phyloP scores from a whole-genome alignment of 1,139 yeast species.

The Hansenula sp. region DNA sequence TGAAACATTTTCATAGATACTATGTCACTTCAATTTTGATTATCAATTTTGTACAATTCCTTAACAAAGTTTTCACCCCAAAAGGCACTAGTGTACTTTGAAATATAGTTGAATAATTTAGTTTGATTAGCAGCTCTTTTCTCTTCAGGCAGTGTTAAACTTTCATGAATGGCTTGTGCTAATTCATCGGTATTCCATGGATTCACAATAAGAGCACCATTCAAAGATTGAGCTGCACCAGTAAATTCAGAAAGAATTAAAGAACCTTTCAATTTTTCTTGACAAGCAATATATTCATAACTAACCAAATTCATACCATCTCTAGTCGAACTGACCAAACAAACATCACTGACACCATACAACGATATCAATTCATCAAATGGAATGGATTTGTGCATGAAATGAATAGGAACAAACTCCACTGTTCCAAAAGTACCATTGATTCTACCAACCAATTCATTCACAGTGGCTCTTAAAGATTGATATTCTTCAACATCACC shows the following conservation, averaged over 20 bases:
- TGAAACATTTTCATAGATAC: too few species aligned
- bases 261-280: conserved; percentile 79
- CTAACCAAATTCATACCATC: conserved; percentile 98
- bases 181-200: conserved; percentile 99
- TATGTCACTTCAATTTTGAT: conserved; percentile 1
- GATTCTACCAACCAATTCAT: conserved; percentile 93
- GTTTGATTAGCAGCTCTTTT: conserved; percentile 74
- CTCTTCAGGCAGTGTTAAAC: conserved; percentile 80
- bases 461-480: conserved; percentile 86
- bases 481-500: conserved; percentile 99
- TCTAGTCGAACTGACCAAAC: conserved; percentile 89
- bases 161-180: conserved; percentile 80
- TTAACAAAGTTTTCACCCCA: conserved; percentile 98
- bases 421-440: conserved; percentile 96
- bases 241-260: conserved; percentile 90
- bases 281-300: conserved; percentile 96
- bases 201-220: conserved; percentile 89
- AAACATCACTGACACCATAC: conserved; percentile 82
- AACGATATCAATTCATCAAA: conserved; percentile 89
- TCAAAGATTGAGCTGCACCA: conserved; percentile 97
- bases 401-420: conserved; percentile 96
- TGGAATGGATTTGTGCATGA: conserved; percentile 86
- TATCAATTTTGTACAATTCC: conserved; percentile 54
- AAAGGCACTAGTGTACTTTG: conserved; percentile 88
- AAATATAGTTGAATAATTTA: conserved; percentile 78